These are phyloP conservation scores for Eimeria sp. DNA, from an alignment of 169 alveolate species.

Conservation along the genomic window DNA sequence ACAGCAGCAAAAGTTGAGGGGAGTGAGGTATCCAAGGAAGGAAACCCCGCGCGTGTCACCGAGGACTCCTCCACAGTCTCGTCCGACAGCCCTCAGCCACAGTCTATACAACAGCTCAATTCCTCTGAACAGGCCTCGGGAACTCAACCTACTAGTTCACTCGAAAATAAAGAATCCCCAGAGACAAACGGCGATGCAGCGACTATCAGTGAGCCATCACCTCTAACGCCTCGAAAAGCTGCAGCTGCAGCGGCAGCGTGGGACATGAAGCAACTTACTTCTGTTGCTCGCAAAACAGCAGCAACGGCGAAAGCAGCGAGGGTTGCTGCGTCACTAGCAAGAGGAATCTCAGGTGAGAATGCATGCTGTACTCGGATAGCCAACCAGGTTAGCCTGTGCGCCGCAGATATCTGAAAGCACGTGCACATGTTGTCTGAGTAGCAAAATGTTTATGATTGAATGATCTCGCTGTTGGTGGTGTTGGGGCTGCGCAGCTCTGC, in stretches of 20 bases:
- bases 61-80: background rate
- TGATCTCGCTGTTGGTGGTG: background rate
- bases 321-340: slow-evolving; percentile 4
- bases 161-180: background rate
- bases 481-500: background rate
- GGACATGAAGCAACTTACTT: background rate
- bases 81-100: background rate
- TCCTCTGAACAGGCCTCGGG: background rate
- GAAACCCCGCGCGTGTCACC: background rate
- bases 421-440: background rate
- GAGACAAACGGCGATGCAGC: background rate
- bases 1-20: background rate
- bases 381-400: background rate
- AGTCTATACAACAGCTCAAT: background rate
- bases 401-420: background rate
- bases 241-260: slow-evolving; percentile 9
- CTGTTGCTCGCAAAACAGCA: background rate
- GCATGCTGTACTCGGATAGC: background rate
- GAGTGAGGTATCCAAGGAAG: background rate
- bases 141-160: background rate
- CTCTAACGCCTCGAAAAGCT: background rate
- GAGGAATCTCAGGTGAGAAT: background rate
- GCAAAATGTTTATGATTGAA: background rate
- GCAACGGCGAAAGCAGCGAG: slow-evolving; percentile 24
- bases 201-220: background rate